These are phyloP conservation scores for Alliaria petiolata DNA, from an alignment of 345 rosid genomes.

Conservation along the genomic window DNA sequence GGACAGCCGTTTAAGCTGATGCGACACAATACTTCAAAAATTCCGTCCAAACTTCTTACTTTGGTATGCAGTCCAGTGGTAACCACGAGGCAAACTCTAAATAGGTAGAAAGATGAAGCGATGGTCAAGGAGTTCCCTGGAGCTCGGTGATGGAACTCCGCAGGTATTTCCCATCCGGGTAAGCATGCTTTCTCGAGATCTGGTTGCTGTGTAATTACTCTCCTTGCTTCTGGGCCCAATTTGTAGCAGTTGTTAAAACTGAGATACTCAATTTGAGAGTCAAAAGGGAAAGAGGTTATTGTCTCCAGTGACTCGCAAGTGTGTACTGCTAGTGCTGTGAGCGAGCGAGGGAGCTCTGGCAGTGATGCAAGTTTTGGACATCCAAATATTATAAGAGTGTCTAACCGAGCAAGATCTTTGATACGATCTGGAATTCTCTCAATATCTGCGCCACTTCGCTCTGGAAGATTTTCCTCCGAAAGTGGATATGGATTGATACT, in stretches of 20 bases:
- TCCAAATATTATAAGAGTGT: background rate
- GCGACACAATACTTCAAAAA: no score
- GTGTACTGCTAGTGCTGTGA: accelerated
- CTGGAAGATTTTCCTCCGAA: no score
- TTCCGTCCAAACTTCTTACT: no score
- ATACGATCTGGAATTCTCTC: background rate
- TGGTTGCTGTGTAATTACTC: background rate
- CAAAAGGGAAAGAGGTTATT: background rate
- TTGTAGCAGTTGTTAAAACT: background rate
- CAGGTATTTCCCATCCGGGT: no score
- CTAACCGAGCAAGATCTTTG: background rate
- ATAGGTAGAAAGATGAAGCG: no score
- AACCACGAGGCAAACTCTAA: no score
- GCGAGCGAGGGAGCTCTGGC: constrained; percentile 8
- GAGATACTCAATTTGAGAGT: background rate
- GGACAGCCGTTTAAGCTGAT: no score
- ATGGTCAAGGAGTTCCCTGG: no score
- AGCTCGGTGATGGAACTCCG: no score
- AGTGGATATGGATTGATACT: background rate
- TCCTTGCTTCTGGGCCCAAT: background rate
- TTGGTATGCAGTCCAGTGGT: no score
- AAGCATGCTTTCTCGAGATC: background rate
- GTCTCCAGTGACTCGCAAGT: constrained; percentile 5
- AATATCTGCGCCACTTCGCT: background rate
- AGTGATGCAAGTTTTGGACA: constrained; percentile 12